A percentile compares a stretch with the other conserved stretches of the same genome.
Evolutionary conservation across 129 eudicot species (phyloP).

Genomic region (Centrapalus pauciflorus): DNA sequence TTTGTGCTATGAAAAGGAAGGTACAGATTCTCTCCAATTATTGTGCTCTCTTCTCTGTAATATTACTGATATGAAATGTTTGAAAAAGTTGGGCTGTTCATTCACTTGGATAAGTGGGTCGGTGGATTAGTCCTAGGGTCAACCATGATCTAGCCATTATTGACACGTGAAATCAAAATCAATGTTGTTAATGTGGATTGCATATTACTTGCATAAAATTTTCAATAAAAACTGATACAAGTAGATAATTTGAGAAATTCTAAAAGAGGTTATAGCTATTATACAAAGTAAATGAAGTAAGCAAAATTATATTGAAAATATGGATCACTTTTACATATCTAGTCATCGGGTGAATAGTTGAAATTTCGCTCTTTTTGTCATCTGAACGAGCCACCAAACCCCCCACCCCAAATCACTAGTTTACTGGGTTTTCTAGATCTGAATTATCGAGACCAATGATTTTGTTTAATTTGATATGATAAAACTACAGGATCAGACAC

Average conservation of each 20-base stretch:
- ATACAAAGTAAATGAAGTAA: neutral
- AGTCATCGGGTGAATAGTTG: too few relatives aligned
- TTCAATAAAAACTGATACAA: neutral
- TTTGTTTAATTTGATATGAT: neutral
- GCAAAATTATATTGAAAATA: neutral
- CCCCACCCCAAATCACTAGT: neutral
- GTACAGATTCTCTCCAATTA: slow-evolving; percentile 24
- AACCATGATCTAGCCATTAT: too few relatives aligned
- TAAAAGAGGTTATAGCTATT: neutral
- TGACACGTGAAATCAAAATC: neutral
- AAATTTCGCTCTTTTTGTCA: too few relatives aligned
- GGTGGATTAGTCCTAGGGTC: too few relatives aligned
- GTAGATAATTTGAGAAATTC: neutral
- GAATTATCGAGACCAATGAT: neutral
- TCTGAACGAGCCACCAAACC: too few relatives aligned
- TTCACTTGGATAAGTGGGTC: too few relatives aligned
- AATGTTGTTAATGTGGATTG: neutral
- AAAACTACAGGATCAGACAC: slow-evolving; percentile 76
- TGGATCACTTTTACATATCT: too few relatives aligned
- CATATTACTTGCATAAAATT: neutral
- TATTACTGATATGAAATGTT: neutral
- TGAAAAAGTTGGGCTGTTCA: too few relatives aligned
- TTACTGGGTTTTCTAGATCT: neutral
- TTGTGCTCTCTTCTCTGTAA: neutral
- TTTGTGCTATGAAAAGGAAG: slow-evolving; percentile 96